Base-by-base conservation (phyloP, 169 alveolate species). In the Plasmodium falciparum region DNA sequence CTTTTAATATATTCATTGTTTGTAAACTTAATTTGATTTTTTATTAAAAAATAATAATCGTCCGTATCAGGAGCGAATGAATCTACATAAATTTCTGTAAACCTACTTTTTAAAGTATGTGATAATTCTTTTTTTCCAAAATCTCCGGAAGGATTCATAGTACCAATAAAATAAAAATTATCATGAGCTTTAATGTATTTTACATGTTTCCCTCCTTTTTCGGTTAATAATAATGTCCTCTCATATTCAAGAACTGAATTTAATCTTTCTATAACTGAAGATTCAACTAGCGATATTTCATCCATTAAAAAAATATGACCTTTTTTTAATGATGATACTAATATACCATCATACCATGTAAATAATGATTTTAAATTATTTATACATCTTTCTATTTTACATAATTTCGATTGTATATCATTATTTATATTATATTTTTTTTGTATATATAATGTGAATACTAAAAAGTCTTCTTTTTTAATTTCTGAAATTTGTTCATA, bases 121-220 rank as follows among this genome's bases (percentile, higher is more conserved):
- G 99, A 97, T 17, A 99, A 96, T 93, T 99, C 99, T 89, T 98
- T 97, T 96, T 99, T 99, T 17, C 99, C 99, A 92, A 96, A 99
- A 93, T 98, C 99, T 22, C 99, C 99, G 39, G 99, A 98, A 47
- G 99, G 99, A 91, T 99, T 99, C 99, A 99, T 99, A 13, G 99
- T 99, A n/a, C 99, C 99, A 59, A 98, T 95, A 43, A 99, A 95
- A 20, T 97, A 94, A 92, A 99, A 99, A 54, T 95, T 94, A 22
- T 94, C 94, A 88, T 97, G 97, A 4, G 99, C 99, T 59, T 90
- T 93, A 43, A 98, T 86, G 26, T 93, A 88, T n/a, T 94, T 95
- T n/a, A 93, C 74, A 52, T 92, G 89, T 0, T 74, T 85, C 11
- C 93, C 95, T 43, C 96, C 96, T 52, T 91, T 93, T 70, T 96